A percentile compares a stretch with the other conserved stretches of the same genome.
Conservation (phyloP, 1,139 yeast species). For the Candida sp. region DNA sequence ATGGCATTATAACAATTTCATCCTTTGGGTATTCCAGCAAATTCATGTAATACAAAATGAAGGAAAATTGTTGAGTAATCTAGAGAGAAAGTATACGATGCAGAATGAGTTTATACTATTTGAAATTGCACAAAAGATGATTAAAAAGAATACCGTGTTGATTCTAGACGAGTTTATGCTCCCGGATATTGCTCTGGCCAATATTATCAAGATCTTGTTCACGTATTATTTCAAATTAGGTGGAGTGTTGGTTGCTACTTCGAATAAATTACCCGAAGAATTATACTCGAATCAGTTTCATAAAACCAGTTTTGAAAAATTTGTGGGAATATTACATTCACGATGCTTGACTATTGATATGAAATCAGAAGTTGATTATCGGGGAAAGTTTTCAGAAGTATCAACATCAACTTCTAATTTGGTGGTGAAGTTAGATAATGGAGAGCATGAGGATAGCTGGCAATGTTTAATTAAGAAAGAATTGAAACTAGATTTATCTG, state of each 20-base stretch:
- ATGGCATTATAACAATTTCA: conserved; percentile 71
- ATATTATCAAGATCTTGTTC: conserved; percentile 60
- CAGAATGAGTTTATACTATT: conserved; percentile 65
- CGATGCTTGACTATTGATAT: conserved; percentile 64
- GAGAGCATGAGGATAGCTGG: conserved; percentile 35
- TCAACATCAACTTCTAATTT: conserved; percentile 19
- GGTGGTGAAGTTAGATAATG: conserved; percentile 25
- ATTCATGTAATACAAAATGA: conserved; percentile 54
- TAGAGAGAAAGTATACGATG: conserved; percentile 34
- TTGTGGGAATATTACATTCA: conserved; percentile 54
- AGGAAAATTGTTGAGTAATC: conserved; percentile 25
- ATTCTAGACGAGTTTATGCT: conserved; percentile 73
- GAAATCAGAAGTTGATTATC: conserved; percentile 56
- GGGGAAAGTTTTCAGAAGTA: conserved; percentile 36
- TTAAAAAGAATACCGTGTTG: conserved; percentile 54
- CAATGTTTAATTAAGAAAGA: conserved; percentile 17
- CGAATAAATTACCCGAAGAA: conserved; percentile 69
- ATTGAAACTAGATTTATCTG: conserved; percentile 14
- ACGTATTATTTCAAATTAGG: conserved; percentile 70
- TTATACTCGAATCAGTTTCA: conserved; percentile 64
- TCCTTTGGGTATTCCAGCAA: conserved; percentile 63
- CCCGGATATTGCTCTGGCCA: conserved; percentile 72
- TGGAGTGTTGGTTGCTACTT: conserved; percentile 71
- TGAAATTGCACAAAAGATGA: conserved; percentile 67
- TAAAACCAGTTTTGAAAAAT: conserved; percentile 52